Conservation (phyloP, 2,329 filamentous ascomycete species). For the Diaporthe velutina region DNA sequence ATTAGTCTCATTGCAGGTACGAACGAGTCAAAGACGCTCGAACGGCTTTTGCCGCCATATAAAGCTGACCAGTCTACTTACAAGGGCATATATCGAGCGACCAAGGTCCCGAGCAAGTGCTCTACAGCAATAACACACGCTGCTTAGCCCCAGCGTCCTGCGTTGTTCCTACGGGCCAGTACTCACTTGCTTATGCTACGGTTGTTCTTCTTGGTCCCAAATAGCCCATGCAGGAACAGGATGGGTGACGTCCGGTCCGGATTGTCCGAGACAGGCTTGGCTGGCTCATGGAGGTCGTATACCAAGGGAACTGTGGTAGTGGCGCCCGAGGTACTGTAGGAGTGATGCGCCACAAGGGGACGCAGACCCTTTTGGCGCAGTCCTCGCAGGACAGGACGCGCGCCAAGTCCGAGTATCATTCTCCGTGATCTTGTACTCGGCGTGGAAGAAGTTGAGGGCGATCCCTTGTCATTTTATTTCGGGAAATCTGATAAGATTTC, state of each 20-base stretch:
- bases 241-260: conserved; percentile 69
- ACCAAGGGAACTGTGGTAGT: conserved; percentile 58
- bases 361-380: conserved; percentile 20
- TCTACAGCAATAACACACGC: conserved; percentile 59
- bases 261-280: conserved; percentile 56
- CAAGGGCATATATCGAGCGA: conserved; percentile 84
- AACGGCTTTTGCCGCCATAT: too few relatives aligned
- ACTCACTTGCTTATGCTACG: conserved; percentile 89
- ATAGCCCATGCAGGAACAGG: conserved; percentile 91
- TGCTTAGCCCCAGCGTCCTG: conserved; percentile 2
- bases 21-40: too few relatives aligned
- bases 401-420: conserved; percentile 34
- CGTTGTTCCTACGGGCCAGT: background rate
- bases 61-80: conserved; percentile 55
- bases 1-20: background rate
- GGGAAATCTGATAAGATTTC: conserved; percentile 26
- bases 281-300: conserved; percentile 76
- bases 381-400: conserved; percentile 35
- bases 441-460: background rate
- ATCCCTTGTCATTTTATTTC: background rate
- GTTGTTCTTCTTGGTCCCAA: conserved; percentile 97
- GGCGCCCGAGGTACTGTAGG: conserved; percentile 25
- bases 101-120: conserved; percentile 84
- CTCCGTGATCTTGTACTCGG: background rate
- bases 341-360: conserved; percentile 19